Evolutionary conservation across 1,284 basidiomycete genomes (phyloP).

Genomic region (Irpex sp.): DNA sequence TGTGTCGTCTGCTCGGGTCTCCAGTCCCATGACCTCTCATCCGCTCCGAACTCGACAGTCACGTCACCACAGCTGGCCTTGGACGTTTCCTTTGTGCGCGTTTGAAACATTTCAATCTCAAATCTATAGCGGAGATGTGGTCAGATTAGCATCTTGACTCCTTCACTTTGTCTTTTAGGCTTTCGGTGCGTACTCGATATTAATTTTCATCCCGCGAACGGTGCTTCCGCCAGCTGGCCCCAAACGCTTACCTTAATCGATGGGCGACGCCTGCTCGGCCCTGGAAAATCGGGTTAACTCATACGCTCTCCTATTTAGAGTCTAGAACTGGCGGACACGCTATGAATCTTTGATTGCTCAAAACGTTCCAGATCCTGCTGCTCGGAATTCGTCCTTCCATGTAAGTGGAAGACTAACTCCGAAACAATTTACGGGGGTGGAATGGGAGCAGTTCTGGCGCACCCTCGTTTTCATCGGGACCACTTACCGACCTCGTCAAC

Average conservation of each 20-base stretch:
- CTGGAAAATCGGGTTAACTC: not conserved
- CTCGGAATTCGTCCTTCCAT: not conserved
- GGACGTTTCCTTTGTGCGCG: not conserved
- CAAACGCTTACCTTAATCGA: not conserved
- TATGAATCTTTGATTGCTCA: not conserved
- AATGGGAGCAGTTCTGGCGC: not conserved
- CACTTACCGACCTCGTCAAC: not conserved
- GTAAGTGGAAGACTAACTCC: not conserved
- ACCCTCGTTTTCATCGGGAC: not conserved
- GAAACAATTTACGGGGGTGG: not conserved
- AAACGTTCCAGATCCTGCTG: not conserved
- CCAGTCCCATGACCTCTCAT: not conserved
- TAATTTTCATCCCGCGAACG: not conserved
- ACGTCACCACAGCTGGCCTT: not conserved
- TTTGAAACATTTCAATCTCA: not conserved
- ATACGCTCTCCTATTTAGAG: not conserved
- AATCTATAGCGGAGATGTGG: not conserved
- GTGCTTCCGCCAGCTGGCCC: not conserved
- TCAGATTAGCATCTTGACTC: not conserved
- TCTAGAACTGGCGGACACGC: not conserved
- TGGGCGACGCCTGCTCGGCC: not conserved
- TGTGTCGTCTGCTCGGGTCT: not conserved
- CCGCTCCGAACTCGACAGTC: not conserved
- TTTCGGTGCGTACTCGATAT: not conserved
- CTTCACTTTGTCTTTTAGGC: not conserved